Base-by-base conservation (phyloP, 2,329 filamentous ascomycete genomes). In the Pseudogymnoascus pannorum region DNA sequence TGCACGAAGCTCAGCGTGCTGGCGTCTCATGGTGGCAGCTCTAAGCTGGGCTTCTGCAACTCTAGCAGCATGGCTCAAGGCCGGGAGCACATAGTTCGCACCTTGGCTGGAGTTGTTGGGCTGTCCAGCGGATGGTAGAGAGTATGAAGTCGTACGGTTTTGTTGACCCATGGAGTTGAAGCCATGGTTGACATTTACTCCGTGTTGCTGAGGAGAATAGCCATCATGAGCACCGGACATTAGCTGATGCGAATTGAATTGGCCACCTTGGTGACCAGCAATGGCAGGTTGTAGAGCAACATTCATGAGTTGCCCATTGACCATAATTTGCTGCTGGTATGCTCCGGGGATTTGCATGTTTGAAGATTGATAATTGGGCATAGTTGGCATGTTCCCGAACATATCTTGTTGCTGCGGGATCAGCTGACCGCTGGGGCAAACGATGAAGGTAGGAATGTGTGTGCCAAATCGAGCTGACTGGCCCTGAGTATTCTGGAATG, bases 41-140 rank as follows among this genome's bases (percentile, higher is more conserved):
- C 48, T 54, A 54, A 54, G 48, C 48, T 54, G 48, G 48, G 48
- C 48, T 18, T 54, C 48, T 20, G 48, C 48, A 12, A 54, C 48
- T 54, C 26, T 54, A 4, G 48, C 24, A 22, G n/a, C 48, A 54
- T 54, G 48, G 14, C 26, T 54, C n/a, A 54, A 18, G 16, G n/a
- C 31, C 14, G 48, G 48, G 4, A 54, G 26, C 48, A 54, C 26
- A 4, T 18, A 54, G 24, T 54, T 54, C 24, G 4, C 4, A 20
- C 48, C 48, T n/a, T 54, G 48, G 48, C 31, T 54, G 48, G 48
- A 3, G 48, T 54, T 54, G n/a, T 7, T 54, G 26, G 16, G 26
- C 24, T 31, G 48, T n/a, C 24, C n/a, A 4, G n/a, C 48, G 31
- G 48, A 54, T 31, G 48, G 26, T 12, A 54, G 16, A 31, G 48